Percentiles rank a stretch among this genome's conserved stretches.
phyloP scores from a whole-genome alignment of 169 alveolate genomes.

The Eimeria zaria region DNA sequence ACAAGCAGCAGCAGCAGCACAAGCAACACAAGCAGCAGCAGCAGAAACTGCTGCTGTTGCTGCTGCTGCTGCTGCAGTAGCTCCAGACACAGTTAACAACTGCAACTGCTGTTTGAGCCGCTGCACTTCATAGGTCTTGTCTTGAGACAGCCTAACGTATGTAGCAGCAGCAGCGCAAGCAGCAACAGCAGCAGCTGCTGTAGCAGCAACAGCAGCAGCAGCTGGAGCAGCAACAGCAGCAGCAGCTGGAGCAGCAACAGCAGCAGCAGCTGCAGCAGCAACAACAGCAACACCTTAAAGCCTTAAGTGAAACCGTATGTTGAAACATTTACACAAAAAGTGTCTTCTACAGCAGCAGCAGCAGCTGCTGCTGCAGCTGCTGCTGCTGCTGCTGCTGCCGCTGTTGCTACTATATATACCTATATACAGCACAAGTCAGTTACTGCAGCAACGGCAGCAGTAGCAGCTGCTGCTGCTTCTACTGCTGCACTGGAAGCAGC shows the following conservation, averaged over 20 bases:
- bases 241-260: background rate
- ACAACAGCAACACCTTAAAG: too few species aligned
- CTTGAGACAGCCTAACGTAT: background rate
- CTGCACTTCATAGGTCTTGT: too few species aligned
- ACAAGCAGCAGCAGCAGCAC: conserved; percentile 32
- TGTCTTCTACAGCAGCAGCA: background rate
- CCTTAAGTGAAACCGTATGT: too few species aligned
- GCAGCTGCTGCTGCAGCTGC: background rate
- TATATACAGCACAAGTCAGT: too few species aligned
- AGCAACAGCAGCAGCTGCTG: background rate
- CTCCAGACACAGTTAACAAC: background rate
- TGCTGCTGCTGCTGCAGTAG: background rate
- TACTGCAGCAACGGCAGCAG: background rate
- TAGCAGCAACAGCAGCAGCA: background rate
- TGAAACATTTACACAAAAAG: too few species aligned
- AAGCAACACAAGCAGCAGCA: background rate
- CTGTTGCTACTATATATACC: too few species aligned
- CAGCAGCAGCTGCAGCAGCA: background rate
- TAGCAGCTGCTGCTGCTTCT: too few species aligned
- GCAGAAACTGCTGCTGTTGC: too few species aligned
- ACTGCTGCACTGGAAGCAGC: too few species aligned
- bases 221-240: background rate
- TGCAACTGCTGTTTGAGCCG: too few species aligned
- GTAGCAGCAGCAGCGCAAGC: conserved; percentile 26
- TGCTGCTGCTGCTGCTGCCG: background rate